Percentiles rank a stretch among this genome's conserved stretches.
These are phyloP conservation scores for Erodium maritimum DNA, from an alignment of 345 rosid species.

Conservation along the genomic window DNA sequence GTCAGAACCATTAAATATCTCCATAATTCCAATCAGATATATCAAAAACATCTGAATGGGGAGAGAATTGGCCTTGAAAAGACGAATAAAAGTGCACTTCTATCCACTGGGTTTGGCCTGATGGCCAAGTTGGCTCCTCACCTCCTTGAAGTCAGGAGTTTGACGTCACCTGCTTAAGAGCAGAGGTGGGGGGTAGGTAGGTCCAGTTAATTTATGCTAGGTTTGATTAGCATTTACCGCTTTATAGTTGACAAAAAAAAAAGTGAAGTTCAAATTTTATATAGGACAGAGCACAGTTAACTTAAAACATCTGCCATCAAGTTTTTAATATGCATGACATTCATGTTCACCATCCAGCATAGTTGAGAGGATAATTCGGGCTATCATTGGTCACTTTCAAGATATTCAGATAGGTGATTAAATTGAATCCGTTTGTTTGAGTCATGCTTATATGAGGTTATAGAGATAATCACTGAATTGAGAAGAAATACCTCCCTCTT, in stretches of 20 bases:
- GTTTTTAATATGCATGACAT: background rate
- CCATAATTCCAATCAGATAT: too few species aligned
- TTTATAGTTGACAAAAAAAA: background rate
- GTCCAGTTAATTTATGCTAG: too few species aligned
- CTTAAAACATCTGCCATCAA: background rate
- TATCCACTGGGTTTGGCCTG: too few species aligned
- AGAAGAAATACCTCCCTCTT: conserved; percentile 23
- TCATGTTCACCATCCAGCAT: background rate
- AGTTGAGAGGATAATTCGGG: background rate
- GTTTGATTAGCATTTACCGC: too few species aligned
- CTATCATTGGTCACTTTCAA: background rate
- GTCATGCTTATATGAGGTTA: background rate
- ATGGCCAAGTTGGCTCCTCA: too few species aligned
- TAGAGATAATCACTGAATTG: background rate
- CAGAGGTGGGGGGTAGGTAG: too few species aligned
- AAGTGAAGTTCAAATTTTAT: background rate
- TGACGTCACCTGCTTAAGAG: too few species aligned
- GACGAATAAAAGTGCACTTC: too few species aligned
- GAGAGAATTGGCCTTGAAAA: too few species aligned
- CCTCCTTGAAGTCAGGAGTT: too few species aligned
- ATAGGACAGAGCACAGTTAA: background rate
- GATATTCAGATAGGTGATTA: background rate
- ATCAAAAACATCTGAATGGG: too few species aligned
- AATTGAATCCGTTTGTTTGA: background rate
- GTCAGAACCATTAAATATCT: background rate